Evolutionary conservation across 2,329 filamentous ascomycete species (phyloP).

Genomic region (Aspergillus quadrilineatus): DNA sequence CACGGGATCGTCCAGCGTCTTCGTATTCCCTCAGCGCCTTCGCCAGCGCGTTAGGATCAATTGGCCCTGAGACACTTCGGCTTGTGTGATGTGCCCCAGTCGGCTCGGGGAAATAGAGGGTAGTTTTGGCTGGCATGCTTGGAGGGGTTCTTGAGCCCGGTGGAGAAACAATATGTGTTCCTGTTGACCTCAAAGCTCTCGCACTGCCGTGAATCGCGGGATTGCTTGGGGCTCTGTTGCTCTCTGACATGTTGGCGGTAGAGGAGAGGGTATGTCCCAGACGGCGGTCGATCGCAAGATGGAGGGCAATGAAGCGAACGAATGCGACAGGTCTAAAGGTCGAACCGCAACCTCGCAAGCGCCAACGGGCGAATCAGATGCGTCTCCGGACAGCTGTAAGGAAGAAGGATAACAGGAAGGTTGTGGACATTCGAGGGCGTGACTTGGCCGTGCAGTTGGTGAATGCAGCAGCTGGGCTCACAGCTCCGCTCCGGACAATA

Average conservation of each 20-base stretch:
- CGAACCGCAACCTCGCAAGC: conserved; percentile 16
- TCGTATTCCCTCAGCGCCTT: conserved; percentile 64
- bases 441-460: conserved; percentile 18
- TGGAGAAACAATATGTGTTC: conserved; percentile 45
- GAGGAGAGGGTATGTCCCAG: conserved; percentile 12
- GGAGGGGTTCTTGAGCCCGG: conserved; percentile 62
- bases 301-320: conserved; percentile 7
- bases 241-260: conserved; percentile 24
- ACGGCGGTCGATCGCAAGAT: conserved; percentile 20
- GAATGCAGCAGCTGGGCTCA: conserved; percentile 25
- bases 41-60: conserved; percentile 60
- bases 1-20: conserved; percentile 57
- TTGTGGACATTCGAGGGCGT: conserved; percentile 17
- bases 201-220: conserved; percentile 22
- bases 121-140: conserved; percentile 51
- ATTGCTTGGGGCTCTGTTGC: conserved; percentile 19
- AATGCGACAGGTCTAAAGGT: conserved; percentile 25
- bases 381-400: background rate
- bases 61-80: conserved; percentile 48
- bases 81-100: conserved; percentile 26
- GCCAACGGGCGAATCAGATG: conserved; percentile 9
- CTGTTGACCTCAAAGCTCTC: conserved; percentile 24
- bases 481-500: conserved; percentile 24
- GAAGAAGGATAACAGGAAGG: conserved; percentile 1
- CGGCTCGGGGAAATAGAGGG: conserved; percentile 38